These are phyloP conservation scores for Beauveria australis DNA, from an alignment of 2,329 filamentous ascomycete genomes.

Conservation along the genomic window DNA sequence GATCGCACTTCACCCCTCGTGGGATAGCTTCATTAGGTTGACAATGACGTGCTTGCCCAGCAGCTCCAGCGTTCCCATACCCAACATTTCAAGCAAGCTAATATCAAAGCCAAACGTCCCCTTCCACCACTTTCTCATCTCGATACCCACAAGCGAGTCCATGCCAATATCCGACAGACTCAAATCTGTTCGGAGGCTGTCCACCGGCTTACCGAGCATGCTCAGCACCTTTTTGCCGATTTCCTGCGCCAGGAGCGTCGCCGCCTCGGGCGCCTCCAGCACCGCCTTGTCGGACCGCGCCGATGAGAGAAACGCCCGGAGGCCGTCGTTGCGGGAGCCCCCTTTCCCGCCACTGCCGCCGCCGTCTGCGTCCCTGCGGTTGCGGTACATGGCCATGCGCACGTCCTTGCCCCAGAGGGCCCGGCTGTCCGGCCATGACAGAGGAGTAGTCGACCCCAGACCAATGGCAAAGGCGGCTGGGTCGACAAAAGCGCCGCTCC, in stretches of 20 bases:
- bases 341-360: neutral
- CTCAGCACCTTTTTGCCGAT: slow-evolving; percentile 11
- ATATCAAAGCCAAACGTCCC: slow-evolving; percentile 14
- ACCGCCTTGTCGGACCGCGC: neutral
- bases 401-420: neutral
- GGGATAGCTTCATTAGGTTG: neutral
- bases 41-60: neutral
- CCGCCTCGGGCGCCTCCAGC: neutral
- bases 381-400: neutral
- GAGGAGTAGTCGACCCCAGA: neutral
- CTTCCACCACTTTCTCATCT: slow-evolving; percentile 16
- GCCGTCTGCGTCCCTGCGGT: neutral
- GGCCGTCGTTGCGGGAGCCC: neutral
- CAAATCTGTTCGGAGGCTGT: slow-evolving; percentile 2
- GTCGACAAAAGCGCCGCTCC: neutral
- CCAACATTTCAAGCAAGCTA: slow-evolving; percentile 5
- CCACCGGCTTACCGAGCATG: slow-evolving; percentile 12
- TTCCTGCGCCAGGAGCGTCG: neutral
- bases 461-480: neutral
- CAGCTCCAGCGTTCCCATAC: neutral
- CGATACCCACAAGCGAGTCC: slow-evolving; percentile 16
- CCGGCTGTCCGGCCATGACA: neutral
- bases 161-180: slow-evolving; percentile 13
- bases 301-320: neutral
- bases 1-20: neutral